Percentiles rank a stretch among this genome's conserved stretches.
Evolutionary conservation across 306 rosid genomes (phyloP).

Genomic region (Quercus mongolica): DNA sequence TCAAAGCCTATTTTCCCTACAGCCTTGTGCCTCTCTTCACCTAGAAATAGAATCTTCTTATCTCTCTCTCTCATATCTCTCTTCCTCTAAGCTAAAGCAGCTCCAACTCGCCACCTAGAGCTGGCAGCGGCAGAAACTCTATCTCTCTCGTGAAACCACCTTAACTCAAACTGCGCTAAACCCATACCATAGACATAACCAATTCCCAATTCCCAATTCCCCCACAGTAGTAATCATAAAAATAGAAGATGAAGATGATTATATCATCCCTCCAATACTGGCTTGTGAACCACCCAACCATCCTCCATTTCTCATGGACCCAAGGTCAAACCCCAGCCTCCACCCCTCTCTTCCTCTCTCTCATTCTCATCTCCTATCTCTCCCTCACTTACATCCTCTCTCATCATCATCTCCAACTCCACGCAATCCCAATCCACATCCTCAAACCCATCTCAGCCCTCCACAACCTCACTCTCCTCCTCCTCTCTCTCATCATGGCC

Average conservation of each 20-base stretch:
- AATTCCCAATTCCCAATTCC: not conserved
- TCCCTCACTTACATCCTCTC: conserved; percentile 48
- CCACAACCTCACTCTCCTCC: conserved; percentile 62
- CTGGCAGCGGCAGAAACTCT: no score
- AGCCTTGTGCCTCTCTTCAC: no score
- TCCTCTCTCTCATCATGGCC: conserved; percentile 66
- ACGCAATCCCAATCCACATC: not conserved
- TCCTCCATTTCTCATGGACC: conserved; percentile 63
- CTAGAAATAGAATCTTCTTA: no score
- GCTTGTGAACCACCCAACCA: conserved; percentile 59
- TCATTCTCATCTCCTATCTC: conserved; percentile 48
- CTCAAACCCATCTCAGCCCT: conserved; percentile 50
- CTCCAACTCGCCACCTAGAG: no score
- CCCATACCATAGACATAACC: no score
- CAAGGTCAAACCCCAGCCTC: conserved; percentile 45
- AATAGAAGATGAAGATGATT: not conserved
- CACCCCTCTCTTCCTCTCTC: conserved; percentile 41
- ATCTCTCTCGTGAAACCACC: no score
- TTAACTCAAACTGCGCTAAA: no score
- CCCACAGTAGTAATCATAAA: not conserved
- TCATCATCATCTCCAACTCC: not conserved
- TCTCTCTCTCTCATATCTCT: no score
- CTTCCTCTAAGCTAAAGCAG: not conserved
- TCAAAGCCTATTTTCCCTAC: no score
- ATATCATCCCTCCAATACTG: conserved; percentile 35